Evolutionary conservation across 768 basidiomycete species (phyloP).

Genomic region (Strobilomyces dryophilus): DNA sequence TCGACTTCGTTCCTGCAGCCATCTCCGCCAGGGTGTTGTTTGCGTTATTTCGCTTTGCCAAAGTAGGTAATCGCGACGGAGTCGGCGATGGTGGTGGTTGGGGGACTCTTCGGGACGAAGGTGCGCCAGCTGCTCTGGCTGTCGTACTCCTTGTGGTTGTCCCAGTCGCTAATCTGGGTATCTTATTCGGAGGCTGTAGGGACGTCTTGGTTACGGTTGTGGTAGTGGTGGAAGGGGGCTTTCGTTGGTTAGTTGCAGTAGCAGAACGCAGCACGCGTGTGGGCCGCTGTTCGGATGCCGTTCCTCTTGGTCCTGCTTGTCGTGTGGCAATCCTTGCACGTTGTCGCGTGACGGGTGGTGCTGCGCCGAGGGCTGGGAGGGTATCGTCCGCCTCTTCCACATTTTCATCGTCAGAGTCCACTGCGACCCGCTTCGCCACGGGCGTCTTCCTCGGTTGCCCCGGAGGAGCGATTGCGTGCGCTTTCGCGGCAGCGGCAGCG

Average conservation of each 20-base stretch:
- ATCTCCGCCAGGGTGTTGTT: constrained; percentile 50
- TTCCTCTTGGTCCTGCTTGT: constrained; percentile 42
- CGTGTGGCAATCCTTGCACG: constrained; percentile 37
- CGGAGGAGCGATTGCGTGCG: constrained; percentile 68
- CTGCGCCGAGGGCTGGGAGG: constrained; percentile 57
- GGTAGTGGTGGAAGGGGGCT: constrained; percentile 39
- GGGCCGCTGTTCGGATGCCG: constrained; percentile 69
- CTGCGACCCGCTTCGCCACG: constrained; percentile 61
- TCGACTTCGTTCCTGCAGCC: constrained; percentile 35
- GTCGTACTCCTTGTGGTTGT: constrained; percentile 47
- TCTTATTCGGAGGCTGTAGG: constrained; percentile 58
- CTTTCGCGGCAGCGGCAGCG: constrained; percentile 63
- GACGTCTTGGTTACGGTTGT: constrained; percentile 35
- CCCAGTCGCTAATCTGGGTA: constrained; percentile 59
- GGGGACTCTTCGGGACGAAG: constrained; percentile 35
- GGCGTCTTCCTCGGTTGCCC: constrained; percentile 90
- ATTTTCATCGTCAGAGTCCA: constrained; percentile 67
- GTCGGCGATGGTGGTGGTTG: constrained; percentile 59
- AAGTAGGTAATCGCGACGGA: constrained; percentile 74
- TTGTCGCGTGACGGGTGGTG: constrained; percentile 36
- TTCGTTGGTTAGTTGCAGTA: constrained; percentile 49
- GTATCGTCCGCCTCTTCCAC: constrained; percentile 53
- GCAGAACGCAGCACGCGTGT: constrained; percentile 73
- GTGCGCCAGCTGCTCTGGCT: constrained; percentile 29
- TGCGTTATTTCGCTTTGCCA: constrained; percentile 51